Evolutionary conservation across 345 rosid genomes (phyloP).

Genomic region (Eutrema heterophyllum): DNA sequence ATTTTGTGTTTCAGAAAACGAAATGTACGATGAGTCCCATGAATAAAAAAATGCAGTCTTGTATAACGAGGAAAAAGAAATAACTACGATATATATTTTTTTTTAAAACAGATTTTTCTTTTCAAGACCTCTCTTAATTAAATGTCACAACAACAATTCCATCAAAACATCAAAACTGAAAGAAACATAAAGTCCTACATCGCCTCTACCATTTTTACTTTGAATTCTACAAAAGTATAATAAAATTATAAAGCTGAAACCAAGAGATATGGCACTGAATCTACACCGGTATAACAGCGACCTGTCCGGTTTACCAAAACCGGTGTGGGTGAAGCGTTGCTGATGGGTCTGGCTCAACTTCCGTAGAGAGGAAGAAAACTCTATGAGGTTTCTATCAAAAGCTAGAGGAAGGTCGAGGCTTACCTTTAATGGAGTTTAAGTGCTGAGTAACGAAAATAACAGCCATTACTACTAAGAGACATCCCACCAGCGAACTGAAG

Average conservation of each 20-base stretch:
- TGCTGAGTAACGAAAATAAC: constrained; percentile 83
- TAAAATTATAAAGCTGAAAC: constrained; percentile 15
- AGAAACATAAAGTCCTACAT: constrained; percentile 12
- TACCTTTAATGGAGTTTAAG: constrained; percentile 71
- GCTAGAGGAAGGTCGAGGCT: constrained; percentile 71
- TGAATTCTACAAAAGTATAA: constrained; percentile 9
- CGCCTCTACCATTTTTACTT: constrained; percentile 3
- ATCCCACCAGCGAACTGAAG: constrained; percentile 96
- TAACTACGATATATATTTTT: background rate
- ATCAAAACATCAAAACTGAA: constrained; percentile 6
- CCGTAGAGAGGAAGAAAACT: background rate
- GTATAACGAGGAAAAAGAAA: background rate
- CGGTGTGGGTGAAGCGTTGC: background rate
- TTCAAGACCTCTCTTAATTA: background rate
- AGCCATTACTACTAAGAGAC: constrained; percentile 91
- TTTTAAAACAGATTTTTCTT: background rate
- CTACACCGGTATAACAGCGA: background rate
- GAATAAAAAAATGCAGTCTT: background rate
- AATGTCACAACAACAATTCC: constrained; percentile 8
- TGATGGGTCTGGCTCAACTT: background rate
- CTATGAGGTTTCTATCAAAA: constrained; percentile 23
- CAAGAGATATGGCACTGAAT: constrained; percentile 4
- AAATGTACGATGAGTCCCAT: constrained; percentile 12
- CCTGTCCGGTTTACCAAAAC: constrained; percentile 1
- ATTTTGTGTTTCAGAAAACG: background rate